Conservation (phyloP, 75 land plant genomes). For the Isoetes taiwanensis region DNA sequence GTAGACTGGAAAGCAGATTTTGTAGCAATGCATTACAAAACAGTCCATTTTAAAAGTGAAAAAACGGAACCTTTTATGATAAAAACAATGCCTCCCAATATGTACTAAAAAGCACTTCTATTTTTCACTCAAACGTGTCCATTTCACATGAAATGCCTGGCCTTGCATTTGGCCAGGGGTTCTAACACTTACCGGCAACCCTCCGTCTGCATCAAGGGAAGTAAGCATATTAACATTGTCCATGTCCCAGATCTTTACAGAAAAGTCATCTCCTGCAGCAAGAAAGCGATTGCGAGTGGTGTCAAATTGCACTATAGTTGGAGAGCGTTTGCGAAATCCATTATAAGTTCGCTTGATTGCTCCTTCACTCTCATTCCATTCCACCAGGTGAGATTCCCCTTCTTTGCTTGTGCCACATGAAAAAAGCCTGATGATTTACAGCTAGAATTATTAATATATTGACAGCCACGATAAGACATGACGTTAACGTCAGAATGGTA, state of each 20-base stretch:
- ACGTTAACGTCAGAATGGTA: conserved; percentile 8
- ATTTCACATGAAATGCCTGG: too few relatives aligned
- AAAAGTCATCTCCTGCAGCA: conserved; percentile 82
- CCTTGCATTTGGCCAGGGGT: too few relatives aligned
- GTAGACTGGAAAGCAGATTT: conserved; percentile 42
- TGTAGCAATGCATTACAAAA: too few relatives aligned
- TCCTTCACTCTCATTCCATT: conserved; percentile 95
- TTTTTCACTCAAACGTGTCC: too few relatives aligned
- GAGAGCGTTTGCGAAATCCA: conserved; percentile 58
- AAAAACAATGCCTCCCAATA: too few relatives aligned
- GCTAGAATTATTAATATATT: too few relatives aligned
- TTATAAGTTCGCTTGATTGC: conserved; percentile 63
- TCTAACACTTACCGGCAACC: conserved; percentile 55
- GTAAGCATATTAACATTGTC: conserved; percentile 52
- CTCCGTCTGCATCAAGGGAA: conserved; percentile 67
- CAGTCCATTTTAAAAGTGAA: not conserved
- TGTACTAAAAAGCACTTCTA: too few relatives aligned
- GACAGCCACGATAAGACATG: too few relatives aligned
- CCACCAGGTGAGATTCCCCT: conserved; percentile 70
- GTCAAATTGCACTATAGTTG: conserved; percentile 72
- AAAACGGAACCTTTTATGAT: too few relatives aligned
- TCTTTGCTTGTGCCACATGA: conserved; percentile 92
- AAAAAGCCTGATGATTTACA: conserved; percentile 40
- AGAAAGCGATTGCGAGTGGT: conserved; percentile 58
- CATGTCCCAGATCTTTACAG: conserved; percentile 86